Evolutionary conservation across 768 basidiomycete genomes (phyloP), one percentile per base, ranked within the genome.

Genomic region (Pulveroboletus ravenelii): DNA sequence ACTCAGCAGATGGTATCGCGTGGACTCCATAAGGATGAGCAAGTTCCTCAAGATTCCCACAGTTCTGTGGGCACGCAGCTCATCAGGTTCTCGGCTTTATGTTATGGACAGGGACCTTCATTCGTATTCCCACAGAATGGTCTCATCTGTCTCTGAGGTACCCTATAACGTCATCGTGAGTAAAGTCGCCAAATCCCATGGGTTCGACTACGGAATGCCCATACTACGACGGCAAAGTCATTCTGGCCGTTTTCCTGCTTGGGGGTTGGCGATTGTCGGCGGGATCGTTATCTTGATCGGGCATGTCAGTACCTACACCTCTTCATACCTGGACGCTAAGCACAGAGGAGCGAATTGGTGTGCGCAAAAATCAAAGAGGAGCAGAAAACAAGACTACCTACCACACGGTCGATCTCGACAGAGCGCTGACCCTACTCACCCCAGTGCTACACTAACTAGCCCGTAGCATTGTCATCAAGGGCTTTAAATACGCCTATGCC

Each of bases 401-500:
- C 80, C 60, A 85, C 15, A 25, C n/a, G 3, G 9, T 44, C 17
- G 41, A 41, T 15, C 31, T 31, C 14, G 20, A 20, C 6, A 4
- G 31, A 25, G 42, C 7, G 31, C 31, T 10, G 31, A 12, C 31
- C 23, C 23, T 5, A 17, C 47, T 54, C 23, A 58, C 17, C 17
- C 6, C 41, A 13, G 39, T 40, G 8, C 35, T 35, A 35, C 23
- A 29, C 6, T 47, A 83, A 82, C 79, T 66, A 78, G 80, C 5
- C 25, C 13, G 31, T 62, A 84, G 82, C 57, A 63, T 81, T 10
- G 78, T 85, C 50, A 79, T 85, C 63, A 78, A 78, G 68, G 73
- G 70, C 53, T 82, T 84, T 55, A 82, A 83, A 27, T 85, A 84
- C 47, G 82, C 79, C 79, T 81, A 67, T 6, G 78, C 62, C 44